Base-by-base conservation (phyloP, 176 grass and related monocot genomes). In the Miscanthus lutarioriparius region DNA sequence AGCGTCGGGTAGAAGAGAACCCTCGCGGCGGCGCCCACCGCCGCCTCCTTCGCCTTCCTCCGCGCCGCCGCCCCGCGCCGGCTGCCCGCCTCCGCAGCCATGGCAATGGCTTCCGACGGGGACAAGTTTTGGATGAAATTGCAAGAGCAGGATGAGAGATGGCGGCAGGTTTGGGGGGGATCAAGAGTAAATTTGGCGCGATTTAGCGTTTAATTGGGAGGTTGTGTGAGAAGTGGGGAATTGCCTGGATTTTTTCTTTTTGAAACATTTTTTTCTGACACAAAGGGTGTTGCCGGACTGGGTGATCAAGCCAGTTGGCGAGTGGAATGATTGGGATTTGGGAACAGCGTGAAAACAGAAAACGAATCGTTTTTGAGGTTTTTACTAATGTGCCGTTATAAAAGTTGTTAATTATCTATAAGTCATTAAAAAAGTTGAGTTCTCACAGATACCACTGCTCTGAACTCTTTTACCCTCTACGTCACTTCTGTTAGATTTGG, bases 1-100 rank as follows among this genome's bases (percentile, higher is more conserved):
- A 94, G 81, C 76, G 95, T 94, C 41, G 92, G 95, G 86, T 94
- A 94, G 89, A 97, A 94, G 30, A 97, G 83, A 56, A 91, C 53
- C 88, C 95, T 90, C 39, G 92, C 95, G 54, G 84, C 88, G 38
- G 88, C 90, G 23, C 90, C 88, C 36, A 94, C 90, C 11, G 88
- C 77, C 38, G 83, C 92, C 75, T 86, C 91, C 84, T 97, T 89
- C 56, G 86, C 92, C 84, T 86, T 92, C 41, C 62, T 69, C 89
- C 73, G 83, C 43, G 74, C 86, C 39, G 5, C 62, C 16, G 17
- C 77, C 30, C 81, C 44, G 3, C 67, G 67, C 13, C 44, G 56
- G 4, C 75, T 59, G 43, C 15, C 43, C 48, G 43, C 72, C 62
- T 90, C 79, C 66, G 20, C 61, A 36, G 61, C 76, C 87, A 89